Evolutionary conservation across 352 stramenopile genomes (phyloP).

Genomic region (Globisporangium paroecandrum): DNA sequence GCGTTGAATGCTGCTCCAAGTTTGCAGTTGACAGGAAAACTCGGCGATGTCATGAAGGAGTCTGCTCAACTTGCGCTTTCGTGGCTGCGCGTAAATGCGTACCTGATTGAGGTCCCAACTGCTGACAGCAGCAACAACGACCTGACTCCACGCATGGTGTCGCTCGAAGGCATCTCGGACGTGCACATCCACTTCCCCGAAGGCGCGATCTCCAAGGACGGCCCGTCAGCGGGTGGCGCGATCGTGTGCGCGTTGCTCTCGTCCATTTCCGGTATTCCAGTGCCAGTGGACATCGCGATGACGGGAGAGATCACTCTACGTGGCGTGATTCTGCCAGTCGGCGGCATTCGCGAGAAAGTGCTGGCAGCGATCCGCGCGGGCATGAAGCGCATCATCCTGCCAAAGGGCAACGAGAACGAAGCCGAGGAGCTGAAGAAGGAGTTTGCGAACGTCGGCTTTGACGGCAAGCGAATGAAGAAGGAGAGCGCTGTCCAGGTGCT

Average conservation of each 20-base stretch:
- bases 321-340: constrained; percentile 87
- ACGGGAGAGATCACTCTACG: constrained; percentile 87
- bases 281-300: constrained; percentile 84
- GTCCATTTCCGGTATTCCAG: constrained; percentile 52
- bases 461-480: constrained; percentile 16
- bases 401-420: constrained; percentile 70
- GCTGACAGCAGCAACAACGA: constrained; percentile 13
- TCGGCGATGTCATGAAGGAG: constrained; percentile 89
- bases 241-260: constrained; percentile 87
- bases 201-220: constrained; percentile 88
- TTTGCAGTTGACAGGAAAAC: constrained; percentile 67
- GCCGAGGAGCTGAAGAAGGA: constrained; percentile 66
- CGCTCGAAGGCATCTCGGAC: constrained; percentile 55
- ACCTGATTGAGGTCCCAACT: constrained; percentile 46
- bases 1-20: constrained; percentile 27
- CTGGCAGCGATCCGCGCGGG: constrained; percentile 82
- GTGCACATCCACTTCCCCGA: constrained; percentile 89
- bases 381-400: constrained; percentile 79
- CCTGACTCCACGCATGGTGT: constrained; percentile 25
- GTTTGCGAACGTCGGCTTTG: constrained; percentile 32
- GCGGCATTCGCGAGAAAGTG: constrained; percentile 90
- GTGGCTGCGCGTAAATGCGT: constrained; percentile 70
- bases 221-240: constrained; percentile 80
- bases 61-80: constrained; percentile 81
- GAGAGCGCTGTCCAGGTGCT: constrained; percentile 44